Conservation (phyloP, 2,329 filamentous ascomycete species). For the Xylogone sp. region DNA sequence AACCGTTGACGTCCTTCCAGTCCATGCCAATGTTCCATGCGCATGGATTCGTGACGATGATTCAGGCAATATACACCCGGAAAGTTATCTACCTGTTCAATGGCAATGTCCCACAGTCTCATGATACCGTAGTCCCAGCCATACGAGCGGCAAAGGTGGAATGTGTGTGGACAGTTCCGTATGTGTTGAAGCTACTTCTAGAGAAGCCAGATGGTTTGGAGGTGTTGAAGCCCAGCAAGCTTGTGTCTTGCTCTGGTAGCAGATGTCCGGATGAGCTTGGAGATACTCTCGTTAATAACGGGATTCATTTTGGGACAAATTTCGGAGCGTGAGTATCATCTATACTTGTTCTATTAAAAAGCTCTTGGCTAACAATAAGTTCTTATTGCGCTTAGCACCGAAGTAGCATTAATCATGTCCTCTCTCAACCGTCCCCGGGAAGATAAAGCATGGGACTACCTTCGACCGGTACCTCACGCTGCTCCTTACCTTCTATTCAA, state of each 20-base stretch:
- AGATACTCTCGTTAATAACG: slow-evolving; percentile 44
- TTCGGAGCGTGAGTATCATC: slow-evolving; percentile 46
- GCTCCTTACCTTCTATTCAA: slow-evolving; percentile 14
- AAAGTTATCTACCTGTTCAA: slow-evolving; percentile 51
- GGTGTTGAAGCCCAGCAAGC: slow-evolving; percentile 39
- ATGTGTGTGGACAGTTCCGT: slow-evolving; percentile 58
- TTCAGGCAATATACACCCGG: slow-evolving; percentile 46
- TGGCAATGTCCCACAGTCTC: slow-evolving; percentile 50
- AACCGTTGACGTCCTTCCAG: slow-evolving; percentile 45
- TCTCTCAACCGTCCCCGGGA: slow-evolving; percentile 43
- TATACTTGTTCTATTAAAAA: not conserved
- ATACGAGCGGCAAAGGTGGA: slow-evolving; percentile 42
- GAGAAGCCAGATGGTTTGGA: slow-evolving; percentile 54
- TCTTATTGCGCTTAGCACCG: slow-evolving; percentile 42
- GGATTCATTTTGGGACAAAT: slow-evolving; percentile 51
- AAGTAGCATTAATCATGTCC: slow-evolving; percentile 58
- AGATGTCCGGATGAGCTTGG: slow-evolving; percentile 57
- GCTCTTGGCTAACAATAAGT: not conserved
- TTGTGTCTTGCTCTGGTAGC: slow-evolving; percentile 55
- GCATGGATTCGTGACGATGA: slow-evolving; percentile 52
- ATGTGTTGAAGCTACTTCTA: slow-evolving; percentile 57
- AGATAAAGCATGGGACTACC: slow-evolving; percentile 59
- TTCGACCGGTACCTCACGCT: slow-evolving; percentile 30
- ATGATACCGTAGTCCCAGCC: slow-evolving; percentile 39
- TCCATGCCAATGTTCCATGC: slow-evolving; percentile 56